phyloP scores from a whole-genome alignment of 805 yeast genomes.

The Candida namnaoensis region DNA sequence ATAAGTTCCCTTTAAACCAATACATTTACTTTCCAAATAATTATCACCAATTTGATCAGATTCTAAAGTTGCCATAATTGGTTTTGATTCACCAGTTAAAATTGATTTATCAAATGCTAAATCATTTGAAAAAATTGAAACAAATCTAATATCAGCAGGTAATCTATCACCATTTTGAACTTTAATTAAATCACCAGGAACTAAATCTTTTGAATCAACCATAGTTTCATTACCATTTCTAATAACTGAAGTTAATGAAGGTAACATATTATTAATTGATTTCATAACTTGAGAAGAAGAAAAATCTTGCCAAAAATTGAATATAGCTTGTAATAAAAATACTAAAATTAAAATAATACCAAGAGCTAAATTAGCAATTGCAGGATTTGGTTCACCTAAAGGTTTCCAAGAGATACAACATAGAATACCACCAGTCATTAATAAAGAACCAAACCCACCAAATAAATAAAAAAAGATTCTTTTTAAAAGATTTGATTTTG shows the following conservation, averaged over 20 bases:
- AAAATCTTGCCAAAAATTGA: constrained; percentile 39
- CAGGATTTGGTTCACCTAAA: constrained; percentile 34
- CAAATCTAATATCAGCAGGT: constrained; percentile 39
- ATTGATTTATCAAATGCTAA: constrained; percentile 37
- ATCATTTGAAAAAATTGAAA: constrained; percentile 24
- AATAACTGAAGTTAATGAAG: constrained; percentile 25
- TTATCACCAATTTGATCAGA: constrained; percentile 24
- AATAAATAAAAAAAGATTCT: constrained; percentile 31
- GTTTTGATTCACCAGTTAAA: constrained; percentile 40
- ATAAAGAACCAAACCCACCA: constrained; percentile 39
- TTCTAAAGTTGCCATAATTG: constrained; percentile 22
- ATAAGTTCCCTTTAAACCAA: constrained; percentile 38
- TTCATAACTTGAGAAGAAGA: constrained; percentile 39
- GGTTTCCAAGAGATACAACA: constrained; percentile 38
- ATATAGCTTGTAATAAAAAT: constrained; percentile 31
- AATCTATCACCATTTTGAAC: constrained; percentile 30
- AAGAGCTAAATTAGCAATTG: constrained; percentile 31
- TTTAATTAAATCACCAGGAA: constrained; percentile 36
- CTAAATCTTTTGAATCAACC: constrained; percentile 25
- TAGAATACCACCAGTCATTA: constrained; percentile 32
- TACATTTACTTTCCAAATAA: constrained; percentile 32
- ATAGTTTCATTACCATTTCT: constrained; percentile 23
- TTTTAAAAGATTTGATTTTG: constrained; percentile 22
- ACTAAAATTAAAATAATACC: constrained; percentile 32
- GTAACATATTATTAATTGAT: constrained; percentile 34